phyloP scores from a whole-genome alignment of 345 rosid species.

The Arabidopsis arenosa region DNA sequence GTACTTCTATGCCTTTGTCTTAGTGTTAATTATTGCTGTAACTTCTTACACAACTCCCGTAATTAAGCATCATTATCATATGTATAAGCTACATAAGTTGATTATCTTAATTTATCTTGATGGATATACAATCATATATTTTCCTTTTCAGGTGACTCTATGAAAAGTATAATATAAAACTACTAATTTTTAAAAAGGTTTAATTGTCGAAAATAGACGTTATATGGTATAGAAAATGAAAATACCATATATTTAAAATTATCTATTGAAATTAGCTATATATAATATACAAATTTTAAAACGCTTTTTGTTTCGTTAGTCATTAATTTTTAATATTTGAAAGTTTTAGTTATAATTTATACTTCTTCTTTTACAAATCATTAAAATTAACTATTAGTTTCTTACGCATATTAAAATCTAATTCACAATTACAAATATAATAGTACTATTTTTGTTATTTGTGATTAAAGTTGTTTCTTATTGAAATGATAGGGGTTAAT shows the following conservation, averaged over 20 bases:
- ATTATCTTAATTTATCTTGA: conserved; percentile 22
- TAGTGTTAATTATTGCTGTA: conserved; percentile 35
- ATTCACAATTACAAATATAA: background rate
- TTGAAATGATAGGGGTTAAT: background rate
- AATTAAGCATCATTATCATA: conserved; percentile 12
- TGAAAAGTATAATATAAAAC: background rate
- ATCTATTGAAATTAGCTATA: background rate
- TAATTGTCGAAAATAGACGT: background rate
- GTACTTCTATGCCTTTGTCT: background rate
- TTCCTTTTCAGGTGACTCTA: conserved; percentile 35
- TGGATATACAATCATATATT: conserved; percentile 4
- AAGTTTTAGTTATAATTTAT: background rate
- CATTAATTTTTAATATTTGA: background rate
- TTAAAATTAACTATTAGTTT: background rate
- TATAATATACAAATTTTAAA: background rate
- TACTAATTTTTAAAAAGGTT: background rate
- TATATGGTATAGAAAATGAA: background rate
- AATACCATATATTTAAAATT: background rate
- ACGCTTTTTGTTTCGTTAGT: background rate
- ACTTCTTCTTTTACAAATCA: background rate
- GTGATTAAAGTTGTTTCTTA: background rate
- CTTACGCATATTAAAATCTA: background rate
- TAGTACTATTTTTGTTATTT: background rate
- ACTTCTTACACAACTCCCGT: conserved; percentile 34
- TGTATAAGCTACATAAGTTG: background rate